Percentiles rank a stretch among this genome's conserved stretches.
phyloP scores from a whole-genome alignment of 2,329 filamentous ascomycete genomes.

The Pezicula carpinea region DNA sequence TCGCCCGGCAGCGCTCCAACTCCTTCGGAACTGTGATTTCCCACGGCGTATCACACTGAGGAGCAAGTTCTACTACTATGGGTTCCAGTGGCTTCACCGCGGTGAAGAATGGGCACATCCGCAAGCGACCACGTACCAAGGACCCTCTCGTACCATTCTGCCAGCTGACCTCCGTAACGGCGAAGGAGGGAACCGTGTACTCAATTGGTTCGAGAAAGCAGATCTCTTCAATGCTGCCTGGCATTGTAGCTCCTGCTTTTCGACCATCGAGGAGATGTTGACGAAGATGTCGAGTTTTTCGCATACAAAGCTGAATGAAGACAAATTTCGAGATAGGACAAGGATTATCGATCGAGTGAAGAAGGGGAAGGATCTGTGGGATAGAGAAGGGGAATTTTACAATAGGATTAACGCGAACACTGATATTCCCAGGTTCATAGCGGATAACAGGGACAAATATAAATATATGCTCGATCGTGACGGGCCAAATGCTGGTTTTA shows the following conservation, averaged over 20 bases:
- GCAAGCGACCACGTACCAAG: conserved; percentile 39
- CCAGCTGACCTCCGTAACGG: conserved; percentile 36
- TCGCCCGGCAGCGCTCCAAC: conserved; percentile 29
- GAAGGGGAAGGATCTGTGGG: conserved; percentile 39
- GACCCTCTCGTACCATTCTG: conserved; percentile 31
- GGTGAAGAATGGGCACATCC: conserved; percentile 37
- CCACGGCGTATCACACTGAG: conserved; percentile 29
- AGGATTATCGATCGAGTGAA: conserved; percentile 38
- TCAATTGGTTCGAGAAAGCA: conserved; percentile 25
- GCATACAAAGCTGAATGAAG: conserved; percentile 34
- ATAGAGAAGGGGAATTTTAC: conserved; percentile 29
- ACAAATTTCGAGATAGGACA: conserved; percentile 34
- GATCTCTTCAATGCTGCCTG: conserved; percentile 38
- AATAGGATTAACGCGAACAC: conserved; percentile 34
- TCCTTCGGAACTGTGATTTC: conserved; percentile 33
- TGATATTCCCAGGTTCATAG: conserved; percentile 39
- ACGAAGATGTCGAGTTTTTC: conserved; percentile 39
- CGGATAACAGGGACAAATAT: conserved; percentile 17
- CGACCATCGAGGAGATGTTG: conserved; percentile 35
- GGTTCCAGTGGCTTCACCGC: conserved; percentile 32
- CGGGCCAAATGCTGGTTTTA: conserved; percentile 18
- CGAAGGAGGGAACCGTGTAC: conserved; percentile 17
- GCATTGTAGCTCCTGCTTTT: conserved; percentile 43
- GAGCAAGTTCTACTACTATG: conserved; percentile 34
- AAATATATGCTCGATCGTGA: conserved; percentile 21